Evolutionary conservation across 83 land plant genomes (phyloP), one percentile per base, ranked within the genome.

Genomic region (Thuja plicata): DNA sequence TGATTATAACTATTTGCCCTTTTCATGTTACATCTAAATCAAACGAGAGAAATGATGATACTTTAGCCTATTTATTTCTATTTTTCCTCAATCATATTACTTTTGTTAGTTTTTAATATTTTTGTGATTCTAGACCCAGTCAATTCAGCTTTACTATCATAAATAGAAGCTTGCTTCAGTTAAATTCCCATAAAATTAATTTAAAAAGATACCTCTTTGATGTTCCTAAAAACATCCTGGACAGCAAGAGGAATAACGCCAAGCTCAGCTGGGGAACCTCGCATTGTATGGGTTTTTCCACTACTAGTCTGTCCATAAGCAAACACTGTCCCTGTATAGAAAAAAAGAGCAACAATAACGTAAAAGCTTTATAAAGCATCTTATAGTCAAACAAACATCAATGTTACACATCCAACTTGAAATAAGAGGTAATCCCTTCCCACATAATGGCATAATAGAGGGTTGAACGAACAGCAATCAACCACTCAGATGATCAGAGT

Each of bases 301-400:
- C 98, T 96, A 55, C 88, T 96, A 0, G 98, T 96, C 88, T 96
- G 98, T 41, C 98, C 98, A 94, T 96, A 96, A 8, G 98, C 98
- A 90, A 96, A 96, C 10, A 95, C 95, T 27, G 98, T 96, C 1
- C 98, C 98, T 96, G 70, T 0, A 88, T 17, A 86, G 0, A 30
- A 73, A n/a, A 30, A 41, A 88, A 41, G 55, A 54, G 27, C 17
- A 86, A 89, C 48, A 66, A 82, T 43, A 79, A 87, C 3, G 54
- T 84, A 60, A 45, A 38, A 76, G 37, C 79, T 34, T 34, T 34
- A 76, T 76, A 34, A 5, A 32, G 38, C 38, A 76, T 76, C 17
- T 35, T 76, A 35, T 12, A 34, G 15, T 35, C 15, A 76, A 34
- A 76, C 16, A 34, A 76, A 76, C 79, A 76, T 74, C 78, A 74